Conservation (phyloP, 345 rosid species). For the Populus alba region DNA sequence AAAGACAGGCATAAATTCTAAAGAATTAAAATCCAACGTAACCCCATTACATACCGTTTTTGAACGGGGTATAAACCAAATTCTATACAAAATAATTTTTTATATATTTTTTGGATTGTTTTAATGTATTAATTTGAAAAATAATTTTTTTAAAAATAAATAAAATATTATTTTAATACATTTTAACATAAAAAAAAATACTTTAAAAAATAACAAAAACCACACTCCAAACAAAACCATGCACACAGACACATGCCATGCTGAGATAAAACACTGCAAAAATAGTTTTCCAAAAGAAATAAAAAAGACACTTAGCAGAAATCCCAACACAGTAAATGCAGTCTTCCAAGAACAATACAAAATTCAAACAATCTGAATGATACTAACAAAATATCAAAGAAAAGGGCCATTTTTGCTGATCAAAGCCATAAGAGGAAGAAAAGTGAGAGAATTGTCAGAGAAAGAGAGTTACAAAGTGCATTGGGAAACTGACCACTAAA, state of each 20-base stretch:
- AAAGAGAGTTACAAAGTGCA: not conserved
- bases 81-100: no score
- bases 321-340: not conserved
- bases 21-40: not conserved
- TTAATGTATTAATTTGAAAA: no score
- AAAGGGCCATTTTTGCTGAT: not conserved
- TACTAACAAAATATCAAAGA: not conserved
- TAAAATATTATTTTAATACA: no score
- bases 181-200: no score
- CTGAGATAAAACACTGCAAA: not conserved
- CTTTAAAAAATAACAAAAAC: no score
- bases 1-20: not conserved
- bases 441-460: not conserved
- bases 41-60: not conserved
- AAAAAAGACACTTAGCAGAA: not conserved
- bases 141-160: no score
- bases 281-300: not conserved
- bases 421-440: not conserved
- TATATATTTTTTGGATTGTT: no score
- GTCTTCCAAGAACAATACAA: not conserved
- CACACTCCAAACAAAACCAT: not conserved
- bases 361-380: not conserved
- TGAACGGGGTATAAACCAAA: no score
- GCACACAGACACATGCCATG: slow-evolving; percentile 10
- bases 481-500: slow-evolving; percentile 12